Evolutionary conservation across 2,329 filamentous ascomycete species (phyloP).

Genomic region (Ophiostoma himal-ulmi): DNA sequence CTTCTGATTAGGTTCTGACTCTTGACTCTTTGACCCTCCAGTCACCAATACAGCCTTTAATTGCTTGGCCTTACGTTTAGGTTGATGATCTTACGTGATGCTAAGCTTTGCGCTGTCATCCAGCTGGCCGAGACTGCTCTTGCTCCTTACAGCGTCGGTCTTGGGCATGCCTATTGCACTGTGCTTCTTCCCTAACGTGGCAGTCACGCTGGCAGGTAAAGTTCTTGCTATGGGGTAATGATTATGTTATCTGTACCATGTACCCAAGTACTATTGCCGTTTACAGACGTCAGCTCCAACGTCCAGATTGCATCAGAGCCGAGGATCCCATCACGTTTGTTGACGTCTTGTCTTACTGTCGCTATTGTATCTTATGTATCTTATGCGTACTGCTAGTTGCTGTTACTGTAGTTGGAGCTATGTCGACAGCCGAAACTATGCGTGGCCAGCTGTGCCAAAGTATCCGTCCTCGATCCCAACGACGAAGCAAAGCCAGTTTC

Average conservation of each 20-base stretch:
- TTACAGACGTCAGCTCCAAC: not conserved
- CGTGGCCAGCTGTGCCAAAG: not conserved
- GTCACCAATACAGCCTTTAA: not conserved
- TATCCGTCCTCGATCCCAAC: not conserved
- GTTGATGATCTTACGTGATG: constrained; percentile 6
- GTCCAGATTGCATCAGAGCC: not conserved
- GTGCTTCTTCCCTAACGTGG: not conserved
- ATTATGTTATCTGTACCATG: constrained; percentile 21
- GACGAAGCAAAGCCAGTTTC: not conserved
- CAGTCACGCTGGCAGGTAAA: not conserved
- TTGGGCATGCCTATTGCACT: not conserved
- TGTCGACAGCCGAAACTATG: not conserved
- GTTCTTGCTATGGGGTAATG: constrained; percentile 24
- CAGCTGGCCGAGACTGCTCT: not conserved
- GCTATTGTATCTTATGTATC: not conserved
- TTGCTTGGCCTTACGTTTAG: not conserved
- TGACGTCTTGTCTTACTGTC: not conserved
- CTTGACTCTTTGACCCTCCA: not conserved
- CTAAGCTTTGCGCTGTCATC: not conserved
- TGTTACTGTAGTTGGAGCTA: not conserved
- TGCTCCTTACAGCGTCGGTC: not conserved
- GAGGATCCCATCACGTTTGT: constrained; percentile 8
- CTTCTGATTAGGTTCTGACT: not conserved
- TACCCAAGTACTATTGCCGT: not conserved
- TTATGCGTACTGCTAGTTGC: not conserved